Percentiles rank a stretch among this genome's conserved stretches.
Conservation (phyloP, 2,329 filamentous ascomycete genomes). For the Fusarium sambucinum region DNA sequence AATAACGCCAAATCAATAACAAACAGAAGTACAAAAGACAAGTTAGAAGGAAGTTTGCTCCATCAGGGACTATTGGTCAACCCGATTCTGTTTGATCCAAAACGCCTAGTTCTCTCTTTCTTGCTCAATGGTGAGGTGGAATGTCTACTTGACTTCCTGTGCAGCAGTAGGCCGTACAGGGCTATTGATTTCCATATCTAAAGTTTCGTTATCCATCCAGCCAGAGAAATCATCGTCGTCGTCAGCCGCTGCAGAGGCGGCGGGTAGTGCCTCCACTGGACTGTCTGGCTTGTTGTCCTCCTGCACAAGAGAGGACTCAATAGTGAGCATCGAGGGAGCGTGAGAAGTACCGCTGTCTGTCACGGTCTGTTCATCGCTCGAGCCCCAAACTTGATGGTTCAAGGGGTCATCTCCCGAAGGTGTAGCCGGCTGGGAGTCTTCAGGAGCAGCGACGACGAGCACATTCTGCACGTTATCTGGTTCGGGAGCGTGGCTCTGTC, state of each 20-base stretch:
- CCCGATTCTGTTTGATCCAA: slow-evolving; percentile 24
- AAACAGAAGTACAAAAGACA: slow-evolving; percentile 11
- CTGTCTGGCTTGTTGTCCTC: slow-evolving; percentile 17
- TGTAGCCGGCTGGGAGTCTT: slow-evolving; percentile 70
- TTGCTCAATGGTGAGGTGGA: slow-evolving; percentile 1
- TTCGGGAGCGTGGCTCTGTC: slow-evolving; percentile 53
- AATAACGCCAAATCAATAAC: slow-evolving; percentile 27
- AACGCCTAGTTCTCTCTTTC: slow-evolving; percentile 29
- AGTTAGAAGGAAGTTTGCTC: slow-evolving; percentile 18
- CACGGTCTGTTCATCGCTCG: slow-evolving; percentile 31
- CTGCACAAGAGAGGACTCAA: slow-evolving; percentile 23
- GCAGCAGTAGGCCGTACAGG: slow-evolving; percentile 25
- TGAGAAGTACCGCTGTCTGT: slow-evolving; percentile 33
- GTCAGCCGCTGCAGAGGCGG: slow-evolving; percentile 37
- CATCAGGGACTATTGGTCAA: slow-evolving; percentile 14
- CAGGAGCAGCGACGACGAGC: slow-evolving; percentile 74
- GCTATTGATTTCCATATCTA: slow-evolving; percentile 44
- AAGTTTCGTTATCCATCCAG: slow-evolving; percentile 53
- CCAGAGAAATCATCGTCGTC: slow-evolving; percentile 54
- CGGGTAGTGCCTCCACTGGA: slow-evolving; percentile 33
- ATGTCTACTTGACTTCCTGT: slow-evolving; percentile 43
- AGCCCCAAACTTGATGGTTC: slow-evolving; percentile 34
- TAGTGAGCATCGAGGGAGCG: slow-evolving; percentile 19
- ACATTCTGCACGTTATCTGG: slow-evolving; percentile 63
- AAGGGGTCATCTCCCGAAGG: slow-evolving; percentile 57